Conservation (phyloP, 306 rosid species). For the Casuarina glauca region DNA sequence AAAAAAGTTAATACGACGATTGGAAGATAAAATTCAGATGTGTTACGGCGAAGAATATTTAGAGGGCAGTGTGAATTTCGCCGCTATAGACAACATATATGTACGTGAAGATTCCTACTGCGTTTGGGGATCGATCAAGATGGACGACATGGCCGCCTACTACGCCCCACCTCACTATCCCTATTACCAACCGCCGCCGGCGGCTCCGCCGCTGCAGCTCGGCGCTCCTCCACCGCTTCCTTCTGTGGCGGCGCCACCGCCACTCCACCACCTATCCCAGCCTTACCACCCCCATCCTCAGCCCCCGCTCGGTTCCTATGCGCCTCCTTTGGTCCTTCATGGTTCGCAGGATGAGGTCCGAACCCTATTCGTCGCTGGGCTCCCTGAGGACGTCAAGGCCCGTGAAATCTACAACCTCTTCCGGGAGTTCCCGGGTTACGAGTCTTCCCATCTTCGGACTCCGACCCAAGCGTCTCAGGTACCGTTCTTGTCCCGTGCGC, state of each 20-base stretch:
- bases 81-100: too few species aligned
- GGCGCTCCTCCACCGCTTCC: constrained; percentile 44
- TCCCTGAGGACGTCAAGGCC: constrained; percentile 82
- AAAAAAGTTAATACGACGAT: background rate
- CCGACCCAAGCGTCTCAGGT: constrained; percentile 76
- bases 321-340: constrained; percentile 39
- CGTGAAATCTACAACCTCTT: constrained; percentile 87
- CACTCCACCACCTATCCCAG: constrained; percentile 37
- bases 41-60: too few species aligned
- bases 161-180: constrained; percentile 65
- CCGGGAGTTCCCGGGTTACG: constrained; percentile 90
- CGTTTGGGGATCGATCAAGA: constrained; percentile 10
- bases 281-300: constrained; percentile 44
- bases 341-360: constrained; percentile 63
- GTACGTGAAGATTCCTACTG: too few species aligned
- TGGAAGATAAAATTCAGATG: too few species aligned
- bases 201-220: constrained; percentile 29
- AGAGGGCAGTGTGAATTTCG: too few species aligned
- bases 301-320: constrained; percentile 46
- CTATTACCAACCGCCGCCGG: constrained; percentile 50
- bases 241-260: constrained; percentile 34
- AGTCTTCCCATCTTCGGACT: constrained; percentile 89
- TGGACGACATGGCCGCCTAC: constrained; percentile 85
- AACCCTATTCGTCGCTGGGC: constrained; percentile 90
- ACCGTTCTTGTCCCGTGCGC: background rate